Evolutionary conservation across 441 rosid species (phyloP), one percentile per base, ranked within the genome.

Genomic region (Metrosideros polymorpha): DNA sequence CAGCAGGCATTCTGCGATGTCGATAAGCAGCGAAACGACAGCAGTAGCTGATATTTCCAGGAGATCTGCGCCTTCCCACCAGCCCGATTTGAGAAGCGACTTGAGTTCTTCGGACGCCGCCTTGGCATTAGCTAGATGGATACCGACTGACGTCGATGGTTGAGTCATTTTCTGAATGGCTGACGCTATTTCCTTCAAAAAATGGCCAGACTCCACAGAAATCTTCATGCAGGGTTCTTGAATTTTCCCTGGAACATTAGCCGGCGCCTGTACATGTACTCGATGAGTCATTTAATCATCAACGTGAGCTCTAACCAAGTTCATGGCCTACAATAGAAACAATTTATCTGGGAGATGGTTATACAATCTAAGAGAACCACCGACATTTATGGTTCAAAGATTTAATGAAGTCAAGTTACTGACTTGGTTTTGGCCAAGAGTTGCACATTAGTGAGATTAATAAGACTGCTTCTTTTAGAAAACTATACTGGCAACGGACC

Each of bases 131-230:
- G 39, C 84, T 49, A 66, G 84, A 52, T 57, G 85, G n/a, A 10
- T 12, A 35, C 71, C n/a, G 0, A 59, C 57, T 15, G 88, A 79
- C 14, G 4, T 15, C 7, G 22, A 49, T 9, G 87, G 55, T 22
- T 8, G 24, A 15, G 84, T 66, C 87, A 89, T 91, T 61, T 50
- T 86, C 52, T 35, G 82, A 7, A 88, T n/a, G 3, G 86, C 18
- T 9, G 52, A 51, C 8, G 86, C 85, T 17, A 87, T 7, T 83
- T 88, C 91, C 85, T 83, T 89, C n/a, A 91, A 57, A n/a, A 66
- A 77, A 63, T 59, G 85, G 55, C 89, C 59, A 30, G 87, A 85
- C 53, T 83, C 89, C 14, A 25, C 15, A 83, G 87, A 56, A 24
- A 86, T 85, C 82, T 56, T 59, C 27, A 7, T 54, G 89, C 86